phyloP scores from a whole-genome alignment of 1,139 yeast genomes.

The Meyerozyma carpophila region DNA sequence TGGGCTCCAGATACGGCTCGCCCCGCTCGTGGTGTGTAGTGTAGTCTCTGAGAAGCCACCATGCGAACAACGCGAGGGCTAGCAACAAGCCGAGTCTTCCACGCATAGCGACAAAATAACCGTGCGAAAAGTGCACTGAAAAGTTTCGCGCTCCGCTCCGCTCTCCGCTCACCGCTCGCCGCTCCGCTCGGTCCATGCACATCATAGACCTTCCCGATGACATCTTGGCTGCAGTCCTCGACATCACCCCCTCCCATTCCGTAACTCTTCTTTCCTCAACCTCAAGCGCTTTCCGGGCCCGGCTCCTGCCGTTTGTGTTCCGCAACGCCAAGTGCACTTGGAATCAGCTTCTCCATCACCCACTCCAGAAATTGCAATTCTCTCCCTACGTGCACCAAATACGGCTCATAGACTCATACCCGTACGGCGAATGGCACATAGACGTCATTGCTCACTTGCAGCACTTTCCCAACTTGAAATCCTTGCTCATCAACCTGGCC shows the following conservation, averaged over 20 bases:
- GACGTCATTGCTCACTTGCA: neutral
- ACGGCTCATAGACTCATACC: neutral
- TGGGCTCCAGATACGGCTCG: neutral
- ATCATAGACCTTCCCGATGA: neutral
- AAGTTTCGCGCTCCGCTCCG: too few relatives aligned
- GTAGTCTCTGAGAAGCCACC: neutral
- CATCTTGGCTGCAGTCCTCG: neutral
- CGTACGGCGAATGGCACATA: conserved; percentile 1
- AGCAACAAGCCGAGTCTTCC: neutral
- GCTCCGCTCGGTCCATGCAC: neutral
- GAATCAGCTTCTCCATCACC: neutral
- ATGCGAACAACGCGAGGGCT: neutral
- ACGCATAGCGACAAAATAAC: neutral
- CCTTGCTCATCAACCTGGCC: neutral
- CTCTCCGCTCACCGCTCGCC: neutral
- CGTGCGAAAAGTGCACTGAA: neutral
- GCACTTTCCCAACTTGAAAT: neutral
- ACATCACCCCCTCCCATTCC: neutral
- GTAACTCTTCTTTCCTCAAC: neutral
- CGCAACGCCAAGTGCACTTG: neutral
- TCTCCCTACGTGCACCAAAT: neutral
- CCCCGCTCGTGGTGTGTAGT: neutral
- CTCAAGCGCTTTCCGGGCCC: neutral
- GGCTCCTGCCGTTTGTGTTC: neutral
- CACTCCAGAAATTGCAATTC: neutral